Evolutionary conservation across 73 alveolate species (phyloP), one percentile per base, ranked within the genome.

Genomic region (Blepharisma stoltei): DNA sequence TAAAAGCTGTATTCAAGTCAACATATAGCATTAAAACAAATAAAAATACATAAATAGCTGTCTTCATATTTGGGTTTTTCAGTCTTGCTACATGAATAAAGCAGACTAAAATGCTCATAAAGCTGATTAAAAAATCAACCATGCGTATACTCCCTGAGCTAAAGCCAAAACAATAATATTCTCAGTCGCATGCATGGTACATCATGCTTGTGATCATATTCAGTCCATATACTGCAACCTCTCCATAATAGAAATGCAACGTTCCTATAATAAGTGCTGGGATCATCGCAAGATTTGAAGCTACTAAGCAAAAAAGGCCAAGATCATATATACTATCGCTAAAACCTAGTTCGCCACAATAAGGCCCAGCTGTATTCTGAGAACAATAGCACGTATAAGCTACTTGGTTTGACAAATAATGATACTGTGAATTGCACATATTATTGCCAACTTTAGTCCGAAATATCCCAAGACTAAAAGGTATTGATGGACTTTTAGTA

Each of bases 131-230:
- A 25, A 60, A 60, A 25, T 60, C 73, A 60, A 60, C 23, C 38
- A 25, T 9, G 11, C 38, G 14, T 9, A 60, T n/a, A 18, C 46
- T 18, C 18, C 23, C n/a, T 2, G 38, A 60, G 23, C 46, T 8
- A 60, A 60, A 60, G 1, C 46, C 46, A 25, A 60, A 60, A 5
- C 73, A 60, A 60, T 60, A 60, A 25, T 60, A 60, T 25, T 60
- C 46, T 25, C 23, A n/a, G 23, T 60, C 73, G 23, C 73, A 60
- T 9, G 18, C 14, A 5, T 60, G 73, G 45, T 60, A 60, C 18
- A 60, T 60, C 18, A 14, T 14, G 45, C 73, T 60, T 60, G 73
- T 38, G 2, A 60, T 60, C 73, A 60, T 60, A 25, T 60, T 60
- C 46, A 14, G 46, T 2, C 46, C 73, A 60, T 60, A 60, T 0